Conservation (phyloP, 2,329 filamentous ascomycete genomes). For the Fusarium burgessii region DNA sequence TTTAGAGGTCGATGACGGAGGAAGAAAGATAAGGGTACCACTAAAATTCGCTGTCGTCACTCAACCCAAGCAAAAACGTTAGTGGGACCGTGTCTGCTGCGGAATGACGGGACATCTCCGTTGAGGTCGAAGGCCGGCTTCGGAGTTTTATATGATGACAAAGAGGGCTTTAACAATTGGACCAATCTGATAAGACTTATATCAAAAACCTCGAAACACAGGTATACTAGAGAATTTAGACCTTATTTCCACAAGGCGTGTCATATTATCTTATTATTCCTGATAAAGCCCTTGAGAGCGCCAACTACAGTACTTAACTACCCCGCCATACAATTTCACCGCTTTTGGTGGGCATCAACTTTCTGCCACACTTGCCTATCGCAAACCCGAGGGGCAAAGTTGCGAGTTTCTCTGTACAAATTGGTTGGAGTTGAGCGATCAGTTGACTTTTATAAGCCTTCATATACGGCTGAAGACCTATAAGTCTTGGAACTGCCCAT, state of each 20-base stretch:
- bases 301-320: conserved; percentile 13
- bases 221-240: background rate
- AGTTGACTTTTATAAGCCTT: background rate
- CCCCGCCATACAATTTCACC: conserved; percentile 46
- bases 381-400: conserved; percentile 20
- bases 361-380: conserved; percentile 34
- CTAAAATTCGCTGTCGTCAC: conserved; percentile 43
- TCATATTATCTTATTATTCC: background rate
- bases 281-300: background rate
- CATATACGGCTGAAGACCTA: too few species aligned
- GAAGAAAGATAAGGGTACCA: conserved; percentile 30
- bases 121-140: conserved; percentile 41
- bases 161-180: conserved; percentile 43
- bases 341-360: conserved; percentile 42
- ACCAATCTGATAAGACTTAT: conserved; percentile 31
- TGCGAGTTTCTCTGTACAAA: background rate
- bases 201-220: conserved; percentile 8
- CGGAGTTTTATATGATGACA: conserved; percentile 45
- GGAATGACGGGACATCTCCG: conserved; percentile 21
- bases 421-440: background rate
- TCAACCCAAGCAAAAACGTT: conserved; percentile 18
- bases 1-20: conserved; percentile 7
- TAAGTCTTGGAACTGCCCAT: background rate
- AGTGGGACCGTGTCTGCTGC: conserved; percentile 34
- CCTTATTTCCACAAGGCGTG: background rate